Percentiles rank a stretch among this genome's conserved stretches.
Conservation (phyloP, 192 early-diverging fungal genomes). For the Coemansia biformis region DNA sequence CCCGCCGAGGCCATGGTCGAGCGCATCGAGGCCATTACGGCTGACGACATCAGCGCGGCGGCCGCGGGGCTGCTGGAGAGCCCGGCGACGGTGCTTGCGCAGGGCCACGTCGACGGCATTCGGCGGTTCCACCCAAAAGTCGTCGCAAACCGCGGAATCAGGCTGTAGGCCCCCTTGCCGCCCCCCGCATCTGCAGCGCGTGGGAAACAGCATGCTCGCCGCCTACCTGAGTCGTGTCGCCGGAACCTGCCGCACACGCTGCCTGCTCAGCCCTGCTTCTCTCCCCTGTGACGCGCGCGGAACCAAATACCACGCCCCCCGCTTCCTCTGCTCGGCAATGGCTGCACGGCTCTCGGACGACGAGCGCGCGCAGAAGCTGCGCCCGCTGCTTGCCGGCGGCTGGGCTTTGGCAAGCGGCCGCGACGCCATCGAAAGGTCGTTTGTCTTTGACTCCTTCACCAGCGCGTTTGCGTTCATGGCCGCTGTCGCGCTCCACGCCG, state of each 20-base stretch:
- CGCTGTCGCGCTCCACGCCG: conserved; percentile 78
- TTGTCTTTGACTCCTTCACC: conserved; percentile 76
- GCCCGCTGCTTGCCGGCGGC: conserved; percentile 31
- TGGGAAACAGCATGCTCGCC: too few species aligned
- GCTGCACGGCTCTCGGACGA: conserved; percentile 12
- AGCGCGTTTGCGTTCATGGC: conserved; percentile 95
- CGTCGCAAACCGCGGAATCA: conserved; percentile 26
- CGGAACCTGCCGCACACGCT: too few species aligned
- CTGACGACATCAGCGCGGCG: conserved; percentile 72
- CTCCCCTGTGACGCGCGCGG: too few species aligned
- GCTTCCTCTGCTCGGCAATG: conserved; percentile 9
- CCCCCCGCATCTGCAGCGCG: not conserved
- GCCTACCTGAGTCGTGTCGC: too few species aligned
- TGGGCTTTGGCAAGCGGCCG: conserved; percentile 62
- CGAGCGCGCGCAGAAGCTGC: conserved; percentile 27
- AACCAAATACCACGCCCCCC: too few species aligned
- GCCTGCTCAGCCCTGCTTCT: too few species aligned
- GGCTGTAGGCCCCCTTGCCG: conserved; percentile 3
- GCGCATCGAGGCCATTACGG: conserved; percentile 72
- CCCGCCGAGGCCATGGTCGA: conserved; percentile 70
- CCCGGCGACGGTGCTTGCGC: conserved; percentile 61
- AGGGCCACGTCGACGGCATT: conserved; percentile 54
- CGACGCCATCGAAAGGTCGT: conserved; percentile 72
- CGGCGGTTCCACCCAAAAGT: conserved; percentile 33
- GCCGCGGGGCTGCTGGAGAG: conserved; percentile 61